A percentile compares a stretch with the other conserved stretches of the same genome.
Conservation (phyloP, 2,329 filamentous ascomycete genomes). For the Penicillium oxalicum region DNA sequence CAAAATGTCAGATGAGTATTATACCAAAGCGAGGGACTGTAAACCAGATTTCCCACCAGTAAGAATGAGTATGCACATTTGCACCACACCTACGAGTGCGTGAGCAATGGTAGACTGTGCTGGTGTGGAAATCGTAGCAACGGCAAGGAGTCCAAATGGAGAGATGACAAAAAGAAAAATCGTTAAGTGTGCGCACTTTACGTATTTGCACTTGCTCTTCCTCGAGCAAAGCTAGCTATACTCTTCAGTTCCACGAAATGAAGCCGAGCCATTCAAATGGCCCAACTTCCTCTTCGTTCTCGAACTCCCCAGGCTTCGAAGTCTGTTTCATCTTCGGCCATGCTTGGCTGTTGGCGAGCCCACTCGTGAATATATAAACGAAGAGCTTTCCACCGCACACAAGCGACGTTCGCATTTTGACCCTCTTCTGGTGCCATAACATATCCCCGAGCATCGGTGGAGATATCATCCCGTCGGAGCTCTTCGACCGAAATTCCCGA, state of each 20-base stretch:
- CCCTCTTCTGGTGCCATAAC: conserved; percentile 50
- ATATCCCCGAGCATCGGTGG: conserved; percentile 64
- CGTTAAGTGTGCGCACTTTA: background rate
- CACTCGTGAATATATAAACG: conserved; percentile 81
- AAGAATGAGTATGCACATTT: too few relatives aligned
- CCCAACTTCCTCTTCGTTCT: conserved; percentile 60
- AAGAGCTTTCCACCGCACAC: conserved; percentile 77
- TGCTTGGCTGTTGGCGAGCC: conserved; percentile 77
- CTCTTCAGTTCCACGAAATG: background rate
- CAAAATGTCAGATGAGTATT: too few relatives aligned
- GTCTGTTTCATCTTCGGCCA: conserved; percentile 51
- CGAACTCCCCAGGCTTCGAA: conserved; percentile 62
- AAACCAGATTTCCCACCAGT: too few relatives aligned
- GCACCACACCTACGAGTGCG: too few relatives aligned
- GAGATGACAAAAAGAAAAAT: background rate
- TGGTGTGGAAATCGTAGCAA: too few relatives aligned
- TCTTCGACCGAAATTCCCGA: conserved; percentile 63
- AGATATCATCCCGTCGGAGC: conserved; percentile 64
- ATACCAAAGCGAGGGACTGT: too few relatives aligned
- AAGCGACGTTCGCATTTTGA: conserved; percentile 42
- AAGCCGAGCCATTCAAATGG: conserved; percentile 43
- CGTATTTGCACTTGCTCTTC: too few relatives aligned
- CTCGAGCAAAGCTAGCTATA: too few relatives aligned
- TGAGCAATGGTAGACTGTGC: too few relatives aligned
- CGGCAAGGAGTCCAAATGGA: background rate